Evolutionary conservation across 2,329 filamentous ascomycete species (phyloP).

Genomic region (Scedosporium minutisporum): DNA sequence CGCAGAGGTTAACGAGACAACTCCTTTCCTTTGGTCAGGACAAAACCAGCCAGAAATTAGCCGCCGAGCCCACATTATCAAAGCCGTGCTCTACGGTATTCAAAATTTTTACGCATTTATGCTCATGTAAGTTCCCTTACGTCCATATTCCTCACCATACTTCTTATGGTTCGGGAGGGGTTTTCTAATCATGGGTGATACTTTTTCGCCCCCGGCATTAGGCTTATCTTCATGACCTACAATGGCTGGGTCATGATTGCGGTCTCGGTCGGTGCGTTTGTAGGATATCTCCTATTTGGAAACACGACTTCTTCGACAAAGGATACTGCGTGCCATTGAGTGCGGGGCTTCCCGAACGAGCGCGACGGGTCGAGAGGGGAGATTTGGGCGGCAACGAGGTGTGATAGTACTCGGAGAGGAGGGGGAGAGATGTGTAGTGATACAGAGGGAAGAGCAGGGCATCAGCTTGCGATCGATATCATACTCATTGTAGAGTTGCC

Average conservation of each 20-base stretch:
- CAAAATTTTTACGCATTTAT: constrained; percentile 99
- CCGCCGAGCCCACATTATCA: constrained; percentile 64
- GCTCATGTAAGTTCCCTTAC: constrained; percentile 73
- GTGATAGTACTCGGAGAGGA: not conserved
- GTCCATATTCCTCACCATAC: too few relatives aligned
- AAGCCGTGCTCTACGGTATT: constrained; percentile 75
- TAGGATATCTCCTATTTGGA: constrained; percentile 80
- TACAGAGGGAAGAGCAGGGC: not conserved
- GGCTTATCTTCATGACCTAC: constrained; percentile 99
- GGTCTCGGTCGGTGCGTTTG: constrained; percentile 77
- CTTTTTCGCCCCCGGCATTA: constrained; percentile 24
- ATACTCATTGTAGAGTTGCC: not conserved
- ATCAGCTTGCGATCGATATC: not conserved
- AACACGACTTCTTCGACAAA: constrained; percentile 62
- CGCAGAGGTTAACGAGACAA: constrained; percentile 49
- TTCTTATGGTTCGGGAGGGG: too few relatives aligned
- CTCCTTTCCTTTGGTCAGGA: constrained; percentile 61
- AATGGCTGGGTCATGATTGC: constrained; percentile 96
- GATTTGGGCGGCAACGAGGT: too few relatives aligned
- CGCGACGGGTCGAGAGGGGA: not conserved
- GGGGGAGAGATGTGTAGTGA: not conserved
- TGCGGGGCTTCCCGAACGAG: not conserved
- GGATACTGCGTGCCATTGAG: constrained; percentile 82
- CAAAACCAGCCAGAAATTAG: constrained; percentile 53
- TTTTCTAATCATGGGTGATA: not conserved